Evolutionary conservation across 2,329 filamentous ascomycete species (phyloP).

Genomic region (Botrytis elliptica): DNA sequence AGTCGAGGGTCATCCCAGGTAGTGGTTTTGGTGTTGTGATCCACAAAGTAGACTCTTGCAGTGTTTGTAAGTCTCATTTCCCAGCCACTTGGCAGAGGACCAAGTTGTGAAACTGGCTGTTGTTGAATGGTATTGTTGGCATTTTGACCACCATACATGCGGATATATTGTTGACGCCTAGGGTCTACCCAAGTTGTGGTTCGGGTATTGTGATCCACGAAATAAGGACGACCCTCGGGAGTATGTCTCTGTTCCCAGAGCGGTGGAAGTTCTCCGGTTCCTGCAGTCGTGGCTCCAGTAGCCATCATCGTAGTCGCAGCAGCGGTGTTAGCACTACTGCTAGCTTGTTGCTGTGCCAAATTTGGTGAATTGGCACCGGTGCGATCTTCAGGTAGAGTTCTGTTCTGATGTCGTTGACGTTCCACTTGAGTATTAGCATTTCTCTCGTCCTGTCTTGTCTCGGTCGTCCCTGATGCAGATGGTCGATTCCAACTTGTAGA

Average conservation of each 20-base stretch:
- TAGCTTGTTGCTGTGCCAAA: constrained; percentile 52
- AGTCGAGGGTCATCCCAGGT: constrained; percentile 97
- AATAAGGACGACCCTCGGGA: constrained; percentile 91
- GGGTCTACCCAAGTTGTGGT: constrained; percentile 99
- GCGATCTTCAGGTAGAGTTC: constrained; percentile 91
- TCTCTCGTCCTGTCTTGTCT: constrained; percentile 73
- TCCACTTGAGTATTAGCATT: constrained; percentile 93
- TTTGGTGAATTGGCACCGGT: constrained; percentile 92
- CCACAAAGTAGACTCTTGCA: constrained; percentile 95
- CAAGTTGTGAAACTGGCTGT: constrained; percentile 94
- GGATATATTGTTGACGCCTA: constrained; percentile 93
- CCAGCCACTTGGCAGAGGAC: constrained; percentile 94
- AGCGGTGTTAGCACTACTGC: constrained; percentile 39
- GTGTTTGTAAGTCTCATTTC: constrained; percentile 99
- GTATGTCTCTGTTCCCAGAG: constrained; percentile 97
- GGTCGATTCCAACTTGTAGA: constrained; percentile 96
- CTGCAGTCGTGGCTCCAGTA: constrained; percentile 89
- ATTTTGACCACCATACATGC: constrained; percentile 92
- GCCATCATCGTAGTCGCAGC: constrained; percentile 84
- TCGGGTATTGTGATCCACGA: constrained; percentile 96
- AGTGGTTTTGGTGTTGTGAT: constrained; percentile 99
- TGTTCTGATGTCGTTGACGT: constrained; percentile 88
- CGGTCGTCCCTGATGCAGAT: constrained; percentile 72
- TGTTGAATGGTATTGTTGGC: constrained; percentile 89
- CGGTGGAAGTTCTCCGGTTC: constrained; percentile 89